These are phyloP conservation scores for Globisporangium nodosum DNA, from an alignment of 352 stramenopile species.

Conservation along the genomic window DNA sequence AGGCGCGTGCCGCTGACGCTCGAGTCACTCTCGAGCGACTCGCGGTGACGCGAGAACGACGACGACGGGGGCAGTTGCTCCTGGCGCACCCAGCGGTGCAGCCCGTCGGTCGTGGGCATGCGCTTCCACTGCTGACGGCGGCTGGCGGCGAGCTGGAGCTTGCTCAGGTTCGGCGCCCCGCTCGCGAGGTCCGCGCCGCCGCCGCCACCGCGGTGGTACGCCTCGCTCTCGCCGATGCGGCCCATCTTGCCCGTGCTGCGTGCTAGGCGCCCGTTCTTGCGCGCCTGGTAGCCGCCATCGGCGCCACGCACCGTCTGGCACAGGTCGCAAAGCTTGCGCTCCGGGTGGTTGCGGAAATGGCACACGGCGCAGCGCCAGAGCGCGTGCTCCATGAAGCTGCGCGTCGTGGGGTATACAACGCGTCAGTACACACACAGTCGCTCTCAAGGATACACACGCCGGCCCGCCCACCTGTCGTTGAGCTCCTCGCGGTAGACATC, in stretches of 20 bases:
- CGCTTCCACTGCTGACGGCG: slow-evolving; percentile 71
- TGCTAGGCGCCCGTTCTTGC: slow-evolving; percentile 22
- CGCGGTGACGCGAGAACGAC: slow-evolving; percentile 19
- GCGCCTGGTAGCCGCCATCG: slow-evolving; percentile 33
- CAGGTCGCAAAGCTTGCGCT: slow-evolving; percentile 77
- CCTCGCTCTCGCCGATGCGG: slow-evolving; percentile 38
- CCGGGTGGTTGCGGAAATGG: slow-evolving; percentile 86
- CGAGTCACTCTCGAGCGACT: slow-evolving; percentile 52
- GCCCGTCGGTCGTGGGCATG: slow-evolving; percentile 65
- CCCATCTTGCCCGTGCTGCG: slow-evolving; percentile 28
- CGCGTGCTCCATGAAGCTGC: slow-evolving; percentile 67
- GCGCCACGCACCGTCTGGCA: slow-evolving; percentile 69
- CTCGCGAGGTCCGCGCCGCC: slow-evolving; percentile 6
- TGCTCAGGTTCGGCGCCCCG: slow-evolving; percentile 40
- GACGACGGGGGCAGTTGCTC: slow-evolving; percentile 4
- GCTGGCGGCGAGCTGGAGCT: slow-evolving; percentile 67
- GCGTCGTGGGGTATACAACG: not conserved
- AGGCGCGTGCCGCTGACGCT: slow-evolving; percentile 24
- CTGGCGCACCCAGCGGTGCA: slow-evolving; percentile 70
- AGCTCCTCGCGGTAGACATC: slow-evolving; percentile 80
- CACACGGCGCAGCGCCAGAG: slow-evolving; percentile 86
- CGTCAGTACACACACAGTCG: not conserved
- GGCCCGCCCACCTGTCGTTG: slow-evolving; percentile 55
- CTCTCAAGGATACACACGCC: too few relatives aligned
- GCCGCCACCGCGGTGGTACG: slow-evolving; percentile 12